These are phyloP conservation scores for Quillaja saponaria DNA, from an alignment of 306 rosid genomes.

Conservation along the genomic window DNA sequence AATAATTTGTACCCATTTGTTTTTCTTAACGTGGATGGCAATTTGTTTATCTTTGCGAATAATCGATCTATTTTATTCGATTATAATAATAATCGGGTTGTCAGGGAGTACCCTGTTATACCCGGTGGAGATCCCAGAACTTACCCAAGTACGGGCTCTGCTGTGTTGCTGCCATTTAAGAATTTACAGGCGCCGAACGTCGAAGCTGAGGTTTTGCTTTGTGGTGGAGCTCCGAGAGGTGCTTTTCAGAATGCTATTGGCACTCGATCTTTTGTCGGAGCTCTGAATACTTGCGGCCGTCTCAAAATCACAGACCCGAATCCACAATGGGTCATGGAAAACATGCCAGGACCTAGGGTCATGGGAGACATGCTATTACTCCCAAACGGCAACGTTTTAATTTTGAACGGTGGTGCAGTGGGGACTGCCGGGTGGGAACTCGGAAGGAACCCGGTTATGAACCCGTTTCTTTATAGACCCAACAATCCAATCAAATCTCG, in stretches of 20 bases:
- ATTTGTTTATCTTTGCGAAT: slow-evolving; percentile 63
- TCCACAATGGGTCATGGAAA: slow-evolving; percentile 59
- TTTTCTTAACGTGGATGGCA: slow-evolving; percentile 58
- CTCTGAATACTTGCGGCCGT: slow-evolving; percentile 54
- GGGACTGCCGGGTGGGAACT: slow-evolving; percentile 67
- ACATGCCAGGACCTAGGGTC: slow-evolving; percentile 54
- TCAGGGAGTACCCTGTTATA: slow-evolving; percentile 48
- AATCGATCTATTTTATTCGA: slow-evolving; percentile 54
- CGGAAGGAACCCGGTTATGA: slow-evolving; percentile 43
- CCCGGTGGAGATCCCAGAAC: slow-evolving; percentile 67
- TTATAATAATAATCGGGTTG: slow-evolving; percentile 31
- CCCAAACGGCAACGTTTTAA: slow-evolving; percentile 60
- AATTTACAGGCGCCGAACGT: slow-evolving; percentile 12
- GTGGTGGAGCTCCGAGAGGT: slow-evolving; percentile 74
- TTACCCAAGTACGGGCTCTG: slow-evolving; percentile 77
- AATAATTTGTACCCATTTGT: slow-evolving; percentile 74
- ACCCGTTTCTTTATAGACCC: slow-evolving; percentile 47
- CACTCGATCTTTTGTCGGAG: slow-evolving; percentile 25
- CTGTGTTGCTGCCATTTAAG: slow-evolving; percentile 58
- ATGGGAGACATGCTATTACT: slow-evolving; percentile 71
- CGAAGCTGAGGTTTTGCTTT: slow-evolving; percentile 63
- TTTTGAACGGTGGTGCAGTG: slow-evolving; percentile 49
- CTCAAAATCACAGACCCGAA: slow-evolving; percentile 63
- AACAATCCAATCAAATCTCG: slow-evolving; percentile 33
- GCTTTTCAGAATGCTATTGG: background rate